Evolutionary conservation across 805 yeast genomes (phyloP).

Genomic region (Saturnispora diversa): DNA sequence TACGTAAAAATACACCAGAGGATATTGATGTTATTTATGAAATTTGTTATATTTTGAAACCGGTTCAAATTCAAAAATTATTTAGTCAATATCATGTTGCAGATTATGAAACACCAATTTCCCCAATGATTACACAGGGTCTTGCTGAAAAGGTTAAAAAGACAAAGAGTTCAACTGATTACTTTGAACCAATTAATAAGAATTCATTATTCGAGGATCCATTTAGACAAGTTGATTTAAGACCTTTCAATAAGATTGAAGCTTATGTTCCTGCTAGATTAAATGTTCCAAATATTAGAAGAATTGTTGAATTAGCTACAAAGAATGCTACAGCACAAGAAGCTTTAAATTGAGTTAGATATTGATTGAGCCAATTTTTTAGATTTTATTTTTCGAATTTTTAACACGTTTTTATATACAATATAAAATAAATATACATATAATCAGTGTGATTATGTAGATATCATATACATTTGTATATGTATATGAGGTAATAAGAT

Average conservation of each 20-base stretch:
- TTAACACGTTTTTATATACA: too few relatives aligned
- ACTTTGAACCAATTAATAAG: slow-evolving; percentile 60
- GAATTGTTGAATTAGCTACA: slow-evolving; percentile 82
- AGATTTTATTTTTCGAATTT: not conserved
- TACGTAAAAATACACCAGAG: slow-evolving; percentile 79
- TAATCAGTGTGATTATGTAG: too few relatives aligned
- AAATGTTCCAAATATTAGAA: slow-evolving; percentile 78
- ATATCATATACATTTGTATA: too few relatives aligned
- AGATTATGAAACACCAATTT: slow-evolving; percentile 89
- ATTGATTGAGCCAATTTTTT: too few relatives aligned
- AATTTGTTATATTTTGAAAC: slow-evolving; percentile 87
- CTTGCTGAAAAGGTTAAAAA: slow-evolving; percentile 74
- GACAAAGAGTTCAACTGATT: slow-evolving; percentile 49
- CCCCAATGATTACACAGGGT: slow-evolving; percentile 67
- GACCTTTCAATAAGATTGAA: slow-evolving; percentile 75
- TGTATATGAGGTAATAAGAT: too few relatives aligned
- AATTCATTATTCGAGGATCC: slow-evolving; percentile 80
- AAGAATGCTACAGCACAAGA: slow-evolving; percentile 65
- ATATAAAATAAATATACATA: too few relatives aligned
- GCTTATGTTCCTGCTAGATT: slow-evolving; percentile 94
- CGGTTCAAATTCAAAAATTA: slow-evolving; percentile 91
- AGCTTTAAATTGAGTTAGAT: not conserved
- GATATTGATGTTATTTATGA: slow-evolving; percentile 91
- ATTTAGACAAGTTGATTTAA: slow-evolving; percentile 60
- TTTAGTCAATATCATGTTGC: slow-evolving; percentile 84